A percentile compares a stretch with the other conserved stretches of the same genome.
Evolutionary conservation across 495 filamentous ascomycete species (phyloP).

Genomic region (Penicillium soppii): DNA sequence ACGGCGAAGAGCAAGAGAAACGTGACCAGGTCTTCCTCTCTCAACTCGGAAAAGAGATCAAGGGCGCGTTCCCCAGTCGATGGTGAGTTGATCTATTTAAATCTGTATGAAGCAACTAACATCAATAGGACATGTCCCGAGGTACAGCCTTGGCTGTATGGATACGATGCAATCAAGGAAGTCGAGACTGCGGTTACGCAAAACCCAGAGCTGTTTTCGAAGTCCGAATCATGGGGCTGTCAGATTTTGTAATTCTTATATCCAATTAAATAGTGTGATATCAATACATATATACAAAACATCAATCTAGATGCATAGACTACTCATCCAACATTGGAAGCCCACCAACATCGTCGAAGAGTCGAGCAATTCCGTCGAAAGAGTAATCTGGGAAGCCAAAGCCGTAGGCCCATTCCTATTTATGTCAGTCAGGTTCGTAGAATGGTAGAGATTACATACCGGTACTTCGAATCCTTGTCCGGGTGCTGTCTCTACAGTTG

Average conservation of each 20-base stretch:
- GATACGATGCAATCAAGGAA: conserved; percentile 60
- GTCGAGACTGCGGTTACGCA: conserved; percentile 49
- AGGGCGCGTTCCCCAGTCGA: conserved; percentile 54
- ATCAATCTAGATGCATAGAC: background rate
- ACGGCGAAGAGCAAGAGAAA: conserved; percentile 54
- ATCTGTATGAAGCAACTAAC: background rate
- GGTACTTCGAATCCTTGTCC: conserved; percentile 33
- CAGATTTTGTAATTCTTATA: conserved; percentile 7
- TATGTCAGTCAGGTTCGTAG: background rate
- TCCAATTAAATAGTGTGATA: background rate
- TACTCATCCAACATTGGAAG: conserved; percentile 35
- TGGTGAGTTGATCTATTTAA: conserved; percentile 33
- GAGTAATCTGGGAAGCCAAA: conserved; percentile 44
- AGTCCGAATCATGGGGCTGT: conserved; percentile 1
- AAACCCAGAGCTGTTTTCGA: conserved; percentile 29
- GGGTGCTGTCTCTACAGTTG: background rate
- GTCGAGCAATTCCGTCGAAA: conserved; percentile 38
- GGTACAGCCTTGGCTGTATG: conserved; percentile 59
- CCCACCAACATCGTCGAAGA: conserved; percentile 40
- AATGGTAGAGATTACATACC: conserved; percentile 9
- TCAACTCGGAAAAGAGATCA: conserved; percentile 39
- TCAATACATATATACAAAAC: background rate
- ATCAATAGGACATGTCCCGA: conserved; percentile 52
- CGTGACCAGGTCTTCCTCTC: conserved; percentile 50
- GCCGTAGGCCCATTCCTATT: conserved; percentile 40